These are phyloP conservation scores for Pythium rhizo-oryzae DNA, from an alignment of 352 stramenopile genomes.

Conservation along the genomic window DNA sequence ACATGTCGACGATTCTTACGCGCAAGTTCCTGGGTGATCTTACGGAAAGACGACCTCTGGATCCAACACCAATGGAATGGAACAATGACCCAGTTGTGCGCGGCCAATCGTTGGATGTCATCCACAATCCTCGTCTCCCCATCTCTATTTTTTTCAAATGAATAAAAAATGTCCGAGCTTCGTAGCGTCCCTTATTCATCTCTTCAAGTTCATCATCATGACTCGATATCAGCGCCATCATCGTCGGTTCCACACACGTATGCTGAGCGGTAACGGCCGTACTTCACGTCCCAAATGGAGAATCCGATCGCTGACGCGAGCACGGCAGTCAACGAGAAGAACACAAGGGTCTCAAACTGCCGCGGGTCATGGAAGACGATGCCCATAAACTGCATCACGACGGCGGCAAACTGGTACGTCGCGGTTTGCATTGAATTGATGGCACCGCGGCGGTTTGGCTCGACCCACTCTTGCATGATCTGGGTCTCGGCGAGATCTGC, in stretches of 20 bases:
- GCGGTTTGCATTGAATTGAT: constrained; percentile 36
- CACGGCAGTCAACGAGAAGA: constrained; percentile 25
- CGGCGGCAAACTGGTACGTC: constrained; percentile 30
- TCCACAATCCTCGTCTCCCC: constrained; percentile 51
- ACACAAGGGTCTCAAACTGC: constrained; percentile 29
- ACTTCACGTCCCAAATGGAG: constrained; percentile 31
- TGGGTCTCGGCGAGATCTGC: constrained; percentile 31
- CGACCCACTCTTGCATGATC: constrained; percentile 35
- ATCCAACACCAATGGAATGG: constrained; percentile 29
- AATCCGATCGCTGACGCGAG: constrained; percentile 25
- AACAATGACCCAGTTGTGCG: constrained; percentile 45
- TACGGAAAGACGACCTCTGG: constrained; percentile 23
- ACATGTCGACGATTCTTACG: constrained; percentile 38
- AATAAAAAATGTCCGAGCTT: not conserved
- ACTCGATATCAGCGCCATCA: no score
- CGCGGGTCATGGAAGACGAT: constrained; percentile 33
- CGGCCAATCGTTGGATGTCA: constrained; percentile 39
- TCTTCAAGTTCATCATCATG: no score
- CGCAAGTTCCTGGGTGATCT: constrained; percentile 37
- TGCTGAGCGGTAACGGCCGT: constrained; percentile 13
- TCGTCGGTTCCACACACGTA: constrained; percentile 3
- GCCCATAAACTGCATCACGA: constrained; percentile 33
- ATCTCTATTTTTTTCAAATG: constrained; percentile 49
- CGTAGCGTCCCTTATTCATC: no score
- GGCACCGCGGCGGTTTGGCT: constrained; percentile 23